phyloP scores from a whole-genome alignment of 306 rosid species.

The Amphicarpaea edgeworthii region DNA sequence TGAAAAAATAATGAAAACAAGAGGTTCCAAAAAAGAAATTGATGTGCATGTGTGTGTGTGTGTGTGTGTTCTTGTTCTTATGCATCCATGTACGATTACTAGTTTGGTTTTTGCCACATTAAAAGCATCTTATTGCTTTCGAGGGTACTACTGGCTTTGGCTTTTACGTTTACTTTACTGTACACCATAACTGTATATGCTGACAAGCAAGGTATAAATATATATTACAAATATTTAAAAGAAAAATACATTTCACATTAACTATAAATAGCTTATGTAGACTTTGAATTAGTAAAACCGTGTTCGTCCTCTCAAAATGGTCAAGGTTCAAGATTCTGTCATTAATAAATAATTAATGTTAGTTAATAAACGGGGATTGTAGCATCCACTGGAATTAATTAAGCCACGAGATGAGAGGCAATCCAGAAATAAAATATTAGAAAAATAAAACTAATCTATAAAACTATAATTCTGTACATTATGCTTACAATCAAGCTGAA shows the following conservation, averaged over 20 bases:
- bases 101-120: neutral
- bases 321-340: constrained; percentile 15
- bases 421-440: neutral
- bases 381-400: neutral
- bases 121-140: constrained; percentile 22
- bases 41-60: too few species aligned
- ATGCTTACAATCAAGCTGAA: too few species aligned
- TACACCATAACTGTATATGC: neutral
- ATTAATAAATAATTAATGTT: constrained; percentile 22
- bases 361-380: neutral
- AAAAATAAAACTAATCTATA: neutral
- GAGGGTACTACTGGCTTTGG: neutral
- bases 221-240: constrained; percentile 5
- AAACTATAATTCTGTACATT: neutral
- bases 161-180: neutral
- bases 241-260: neutral
- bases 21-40: constrained; percentile 7
- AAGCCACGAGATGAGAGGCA: neutral
- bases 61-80: too few species aligned
- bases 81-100: too few species aligned
- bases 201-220: constrained; percentile 13
- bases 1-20: constrained; percentile 27
- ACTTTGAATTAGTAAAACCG: constrained; percentile 40
- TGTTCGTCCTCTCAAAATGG: constrained; percentile 7
- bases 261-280: neutral